Base-by-base conservation (phyloP, 1,284 basidiomycete genomes). In the Rhodotorula sp. region DNA sequence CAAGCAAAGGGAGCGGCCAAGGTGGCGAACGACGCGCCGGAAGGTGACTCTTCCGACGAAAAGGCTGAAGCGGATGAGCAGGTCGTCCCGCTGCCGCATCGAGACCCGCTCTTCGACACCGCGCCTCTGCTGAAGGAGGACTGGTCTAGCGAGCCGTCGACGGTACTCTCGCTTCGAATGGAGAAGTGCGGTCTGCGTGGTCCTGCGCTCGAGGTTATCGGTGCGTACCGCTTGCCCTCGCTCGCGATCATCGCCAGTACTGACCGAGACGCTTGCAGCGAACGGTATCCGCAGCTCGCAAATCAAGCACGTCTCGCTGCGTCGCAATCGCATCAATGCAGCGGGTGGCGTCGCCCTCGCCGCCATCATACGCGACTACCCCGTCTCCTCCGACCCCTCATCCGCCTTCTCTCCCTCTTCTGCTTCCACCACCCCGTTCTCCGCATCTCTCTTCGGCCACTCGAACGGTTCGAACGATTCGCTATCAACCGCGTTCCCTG, bases 331-430 rank as follows among this genome's bases (percentile, higher is more conserved):
- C 61, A 95, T 96, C 75, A 87, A 85, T 50, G 85, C 87, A 0
- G 86, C 88, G 0, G 91, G 92, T 30, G 92, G 89, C 2, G 92
- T 96, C 4, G 89, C 92, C 0, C 83, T 97, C n/a, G 92, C 93
- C 0, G 84, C 95, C 61, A 94, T 96, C 91, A 92, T 96, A 72
- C 87, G 90, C 66, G 94, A 97, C 80, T 96, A 95, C 78, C 56
- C 69, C 52, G 46, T 74, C 74, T 34, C 64, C 75, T 18, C 64
- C 30, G 51, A 64, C 22, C 8, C 46, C 20, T 52, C 67, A 59
- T 75, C 28, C 58, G 66, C 8, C 31, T 74, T 40, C 71, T 75
- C 44, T 22, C 70, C 69, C 4, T 70, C 76, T 24, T 78, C 80
- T 0, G 75, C 80, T 5, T 70, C 70, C 37, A 71, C 77, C 47